A percentile compares a stretch with the other conserved stretches of the same genome.
phyloP scores from a whole-genome alignment of 495 filamentous ascomycete genomes.

The Usnea hakonensis region DNA sequence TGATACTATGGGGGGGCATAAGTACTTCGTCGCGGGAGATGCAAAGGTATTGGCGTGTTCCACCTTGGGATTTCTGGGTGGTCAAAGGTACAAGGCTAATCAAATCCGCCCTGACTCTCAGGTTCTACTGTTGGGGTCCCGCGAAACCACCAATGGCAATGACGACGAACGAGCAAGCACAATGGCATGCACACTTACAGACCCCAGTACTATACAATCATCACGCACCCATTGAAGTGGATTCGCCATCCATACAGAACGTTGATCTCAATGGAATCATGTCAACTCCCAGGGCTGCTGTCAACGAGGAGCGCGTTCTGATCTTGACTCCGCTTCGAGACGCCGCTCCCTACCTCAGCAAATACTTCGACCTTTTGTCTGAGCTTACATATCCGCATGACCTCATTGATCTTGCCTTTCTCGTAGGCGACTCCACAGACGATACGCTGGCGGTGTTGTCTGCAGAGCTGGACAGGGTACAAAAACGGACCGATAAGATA shows the following conservation, averaged over 20 bases:
- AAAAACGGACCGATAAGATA: constrained; percentile 66
- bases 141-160: constrained; percentile 90
- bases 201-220: constrained; percentile 95
- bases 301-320: constrained; percentile 82
- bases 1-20: constrained; percentile 88
- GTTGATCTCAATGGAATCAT: constrained; percentile 80
- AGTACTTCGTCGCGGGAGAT: constrained; percentile 74
- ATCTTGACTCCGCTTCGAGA: constrained; percentile 92
- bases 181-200: constrained; percentile 79
- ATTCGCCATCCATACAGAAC: constrained; percentile 65
- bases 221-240: constrained; percentile 78
- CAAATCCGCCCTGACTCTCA: constrained; percentile 29
- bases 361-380: constrained; percentile 89
- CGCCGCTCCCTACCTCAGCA: constrained; percentile 67
- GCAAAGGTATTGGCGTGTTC: constrained; percentile 59
- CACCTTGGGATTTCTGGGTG: not conserved
- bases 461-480: constrained; percentile 78
- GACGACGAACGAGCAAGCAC: constrained; percentile 77
- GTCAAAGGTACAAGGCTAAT: not conserved
- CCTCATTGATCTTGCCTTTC: constrained; percentile 89
- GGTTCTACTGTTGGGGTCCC: constrained; percentile 96
- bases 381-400: constrained; percentile 91
- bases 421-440: constrained; percentile 84
- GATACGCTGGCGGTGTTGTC: constrained; percentile 78
- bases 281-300: constrained; percentile 67